Evolutionary conservation across 2,329 filamentous ascomycete species (phyloP), one percentile per base, ranked within the genome.

Genomic region (Biscogniauxia marginata): DNA sequence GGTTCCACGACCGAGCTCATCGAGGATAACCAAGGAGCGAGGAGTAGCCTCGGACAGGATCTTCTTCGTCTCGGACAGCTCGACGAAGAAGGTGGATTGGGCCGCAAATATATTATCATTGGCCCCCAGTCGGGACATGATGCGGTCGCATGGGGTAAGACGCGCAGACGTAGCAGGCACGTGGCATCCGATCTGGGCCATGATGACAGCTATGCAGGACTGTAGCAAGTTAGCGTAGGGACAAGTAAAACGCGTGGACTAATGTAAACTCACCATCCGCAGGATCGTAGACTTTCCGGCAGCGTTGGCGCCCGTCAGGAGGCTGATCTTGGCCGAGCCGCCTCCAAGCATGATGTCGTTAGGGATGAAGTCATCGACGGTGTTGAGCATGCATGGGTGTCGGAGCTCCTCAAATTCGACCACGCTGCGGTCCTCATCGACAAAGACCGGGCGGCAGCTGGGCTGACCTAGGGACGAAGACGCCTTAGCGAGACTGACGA

Each of bases 91-190:
- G 2, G 95, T 99, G 13, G 91, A 96, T 73, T 99, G 95, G 0
- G 93, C 91, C 1, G 93, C 95, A 70, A 99, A 98, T 66, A 99
- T 99, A 74, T 98, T 98, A 84, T 99, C 95, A 68, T 98, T 96
- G 49, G 95, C 95, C 8, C 95, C 95, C 0, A 99, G 85, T 47
- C 95, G 91, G 8, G 93, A 98, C 95, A 99, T 99, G 78, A 99
- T 98, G 53, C 95, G 90, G 71, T 99, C 95, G 3, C 96, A 86
- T 0, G 95, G 93, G 0, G 93, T 98, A 46, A 99, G 81, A 2
- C 83, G 86, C 1, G 95, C 95, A 3, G 87, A 91, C 18, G 83
- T 79, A 57, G 91, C 93, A 1, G 95, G 95, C 1, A 99, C 85
- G 64, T 96, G 89, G 72, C 93, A 97, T 54, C 95, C 95, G 24